Conservation (phyloP, 2,329 filamentous ascomycete genomes). For the Stylonectria norvegica region DNA sequence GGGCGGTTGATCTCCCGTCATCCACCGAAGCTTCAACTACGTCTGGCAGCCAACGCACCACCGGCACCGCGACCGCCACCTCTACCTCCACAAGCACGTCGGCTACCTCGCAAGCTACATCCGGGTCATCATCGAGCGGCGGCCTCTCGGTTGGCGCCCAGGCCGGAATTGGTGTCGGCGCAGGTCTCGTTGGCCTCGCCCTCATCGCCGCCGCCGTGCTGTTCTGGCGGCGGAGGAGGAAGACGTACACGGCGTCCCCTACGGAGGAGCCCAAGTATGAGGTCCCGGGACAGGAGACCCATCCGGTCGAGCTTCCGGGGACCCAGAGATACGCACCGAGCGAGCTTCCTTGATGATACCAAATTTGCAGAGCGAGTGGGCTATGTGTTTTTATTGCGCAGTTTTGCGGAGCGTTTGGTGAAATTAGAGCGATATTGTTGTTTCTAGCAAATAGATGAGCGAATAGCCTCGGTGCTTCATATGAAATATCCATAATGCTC, state of each 20-base stretch:
- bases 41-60: too few relatives aligned
- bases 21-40: conserved; percentile 10
- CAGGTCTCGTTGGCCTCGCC: conserved; percentile 4
- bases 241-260: too few relatives aligned
- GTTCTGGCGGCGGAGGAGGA: conserved; percentile 8
- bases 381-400: too few relatives aligned
- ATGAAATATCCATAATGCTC: too few relatives aligned
- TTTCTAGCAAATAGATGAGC: too few relatives aligned
- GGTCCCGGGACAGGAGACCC: not conserved
- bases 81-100: not conserved
- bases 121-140: not conserved
- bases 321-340: not conserved
- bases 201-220: conserved; percentile 7
- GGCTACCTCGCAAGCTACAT: not conserved
- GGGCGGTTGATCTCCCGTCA: conserved; percentile 20
- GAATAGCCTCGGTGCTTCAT: too few relatives aligned
- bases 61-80: not conserved
- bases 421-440: too few relatives aligned
- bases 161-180: conserved; percentile 15
- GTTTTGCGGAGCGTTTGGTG: too few relatives aligned
- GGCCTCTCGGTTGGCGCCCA: conserved; percentile 17
- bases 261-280: not conserved
- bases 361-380: too few relatives aligned
- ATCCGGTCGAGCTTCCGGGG: not conserved
- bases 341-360: not conserved